Percentiles rank a stretch among this genome's conserved stretches.
phyloP scores from a whole-genome alignment of 495 filamentous ascomycete genomes.

The Tuber umbilicatum region DNA sequence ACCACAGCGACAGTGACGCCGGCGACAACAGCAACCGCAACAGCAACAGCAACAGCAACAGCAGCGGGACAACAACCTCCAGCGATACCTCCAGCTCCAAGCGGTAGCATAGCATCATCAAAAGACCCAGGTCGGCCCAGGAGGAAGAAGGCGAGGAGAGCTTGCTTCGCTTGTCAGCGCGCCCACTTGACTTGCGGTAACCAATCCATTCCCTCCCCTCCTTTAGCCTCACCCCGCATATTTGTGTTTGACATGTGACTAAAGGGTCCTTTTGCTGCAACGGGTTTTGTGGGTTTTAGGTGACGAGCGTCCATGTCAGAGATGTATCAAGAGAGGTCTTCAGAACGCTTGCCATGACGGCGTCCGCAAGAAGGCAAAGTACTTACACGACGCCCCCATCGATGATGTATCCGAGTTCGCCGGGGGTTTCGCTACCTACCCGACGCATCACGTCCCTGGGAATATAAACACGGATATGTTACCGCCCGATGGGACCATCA shows the following conservation, averaged over 20 bases:
- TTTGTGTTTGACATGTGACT: constrained; percentile 26
- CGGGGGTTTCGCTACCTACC: constrained; percentile 22
- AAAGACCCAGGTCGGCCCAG: constrained; percentile 83
- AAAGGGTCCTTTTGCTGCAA: constrained; percentile 23
- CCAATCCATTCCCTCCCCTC: constrained; percentile 14
- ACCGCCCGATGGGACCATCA: constrained; percentile 41
- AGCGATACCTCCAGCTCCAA: constrained; percentile 10
- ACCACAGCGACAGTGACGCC: neutral
- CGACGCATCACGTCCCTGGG: constrained; percentile 14
- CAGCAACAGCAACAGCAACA: neutral
- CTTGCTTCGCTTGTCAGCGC: constrained; percentile 93
- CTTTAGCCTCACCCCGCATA: constrained; percentile 15
- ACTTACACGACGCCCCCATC: constrained; percentile 89
- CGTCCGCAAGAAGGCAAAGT: constrained; percentile 97
- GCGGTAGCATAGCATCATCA: constrained; percentile 39
- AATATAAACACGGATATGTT: constrained; percentile 33
- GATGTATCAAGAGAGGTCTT: constrained; percentile 88
- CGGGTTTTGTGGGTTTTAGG: constrained; percentile 46
- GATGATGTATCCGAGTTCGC: constrained; percentile 47
- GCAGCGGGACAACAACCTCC: neutral
- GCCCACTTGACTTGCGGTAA: constrained; percentile 96
- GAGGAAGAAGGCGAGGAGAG: constrained; percentile 90
- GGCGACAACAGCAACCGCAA: neutral
- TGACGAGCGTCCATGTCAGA: constrained; percentile 82
- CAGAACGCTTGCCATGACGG: constrained; percentile 90